Evolutionary conservation across 2,329 filamentous ascomycete genomes (phyloP).

Genomic region (Colletotrichum orbiculare): DNA sequence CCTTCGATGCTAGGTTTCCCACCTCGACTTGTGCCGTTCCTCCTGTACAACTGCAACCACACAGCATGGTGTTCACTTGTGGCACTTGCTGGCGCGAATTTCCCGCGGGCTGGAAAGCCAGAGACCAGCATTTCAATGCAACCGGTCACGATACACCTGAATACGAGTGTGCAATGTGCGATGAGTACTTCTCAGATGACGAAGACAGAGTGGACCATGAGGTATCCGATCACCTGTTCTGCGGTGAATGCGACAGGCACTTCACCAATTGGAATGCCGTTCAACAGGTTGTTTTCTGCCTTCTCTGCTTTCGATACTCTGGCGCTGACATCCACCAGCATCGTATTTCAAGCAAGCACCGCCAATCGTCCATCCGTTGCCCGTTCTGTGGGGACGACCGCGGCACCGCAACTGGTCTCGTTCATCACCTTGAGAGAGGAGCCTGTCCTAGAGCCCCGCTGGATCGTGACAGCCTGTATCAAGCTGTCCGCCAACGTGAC

Average conservation of each 20-base stretch:
- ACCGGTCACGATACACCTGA: slow-evolving; percentile 41
- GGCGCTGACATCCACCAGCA: slow-evolving; percentile 54
- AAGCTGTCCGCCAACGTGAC: slow-evolving; percentile 58
- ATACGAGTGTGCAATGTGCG: slow-evolving; percentile 46
- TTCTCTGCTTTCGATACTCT: neutral
- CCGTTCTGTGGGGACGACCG: slow-evolving; percentile 63
- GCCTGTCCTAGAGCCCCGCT: slow-evolving; percentile 59
- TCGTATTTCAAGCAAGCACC: slow-evolving; percentile 62
- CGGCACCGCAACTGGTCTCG: slow-evolving; percentile 63
- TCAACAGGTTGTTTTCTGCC: neutral
- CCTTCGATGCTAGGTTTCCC: too few relatives aligned
- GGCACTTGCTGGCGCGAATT: slow-evolving; percentile 44
- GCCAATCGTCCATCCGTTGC: slow-evolving; percentile 57
- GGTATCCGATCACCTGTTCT: slow-evolving; percentile 3
- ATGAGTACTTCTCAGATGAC: slow-evolving; percentile 39
- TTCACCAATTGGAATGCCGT: neutral
- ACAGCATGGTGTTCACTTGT: slow-evolving; percentile 32
- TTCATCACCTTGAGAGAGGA: slow-evolving; percentile 66
- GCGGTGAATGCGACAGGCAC: neutral
- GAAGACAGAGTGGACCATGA: slow-evolving; percentile 31
- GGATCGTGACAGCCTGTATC: slow-evolving; percentile 60
- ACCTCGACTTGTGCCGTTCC: too few relatives aligned
- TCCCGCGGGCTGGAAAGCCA: slow-evolving; percentile 38
- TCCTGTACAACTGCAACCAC: neutral
- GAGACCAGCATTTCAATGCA: slow-evolving; percentile 43